Evolutionary conservation across 208 protist species (phyloP).

Genomic region (Trypanosoma platydactyli): DNA sequence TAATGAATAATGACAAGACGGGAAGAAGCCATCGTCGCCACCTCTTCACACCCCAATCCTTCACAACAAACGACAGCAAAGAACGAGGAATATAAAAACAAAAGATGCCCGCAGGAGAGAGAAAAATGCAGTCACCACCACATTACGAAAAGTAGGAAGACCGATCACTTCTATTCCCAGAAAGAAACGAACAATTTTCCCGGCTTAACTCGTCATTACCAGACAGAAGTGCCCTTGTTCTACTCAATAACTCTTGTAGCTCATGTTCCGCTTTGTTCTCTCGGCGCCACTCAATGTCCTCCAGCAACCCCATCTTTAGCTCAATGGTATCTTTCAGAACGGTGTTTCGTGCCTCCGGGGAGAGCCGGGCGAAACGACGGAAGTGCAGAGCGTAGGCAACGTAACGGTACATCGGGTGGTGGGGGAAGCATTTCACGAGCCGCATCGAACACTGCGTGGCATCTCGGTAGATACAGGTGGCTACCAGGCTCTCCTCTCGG

Average conservation of each 20-base stretch:
- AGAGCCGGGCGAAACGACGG: slow-evolving; percentile 41
- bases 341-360: slow-evolving; percentile 11
- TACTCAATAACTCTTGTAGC: slow-evolving; percentile 16
- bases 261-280: slow-evolving; percentile 11
- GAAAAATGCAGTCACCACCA: background rate
- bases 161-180: background rate
- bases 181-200: slow-evolving; percentile 41
- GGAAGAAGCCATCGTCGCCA: too few relatives aligned
- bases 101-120: background rate
- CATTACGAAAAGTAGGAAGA: slow-evolving; percentile 13
- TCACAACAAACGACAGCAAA: too few relatives aligned
- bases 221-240: slow-evolving; percentile 35
- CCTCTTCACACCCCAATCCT: too few relatives aligned
- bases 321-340: slow-evolving; percentile 16
- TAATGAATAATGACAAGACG: too few relatives aligned
- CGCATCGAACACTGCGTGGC: slow-evolving; percentile 63
- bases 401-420: slow-evolving; percentile 64
- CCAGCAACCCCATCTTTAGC: slow-evolving; percentile 19
- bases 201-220: slow-evolving; percentile 39
- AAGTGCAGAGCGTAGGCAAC: slow-evolving; percentile 71
- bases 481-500: slow-evolving; percentile 59
- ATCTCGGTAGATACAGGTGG: slow-evolving; percentile 62
- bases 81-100: background rate
- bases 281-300: slow-evolving; percentile 21
- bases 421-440: slow-evolving; percentile 45